Conservation (phyloP, 306 rosid species). For the Cucurbita ficifolia region DNA sequence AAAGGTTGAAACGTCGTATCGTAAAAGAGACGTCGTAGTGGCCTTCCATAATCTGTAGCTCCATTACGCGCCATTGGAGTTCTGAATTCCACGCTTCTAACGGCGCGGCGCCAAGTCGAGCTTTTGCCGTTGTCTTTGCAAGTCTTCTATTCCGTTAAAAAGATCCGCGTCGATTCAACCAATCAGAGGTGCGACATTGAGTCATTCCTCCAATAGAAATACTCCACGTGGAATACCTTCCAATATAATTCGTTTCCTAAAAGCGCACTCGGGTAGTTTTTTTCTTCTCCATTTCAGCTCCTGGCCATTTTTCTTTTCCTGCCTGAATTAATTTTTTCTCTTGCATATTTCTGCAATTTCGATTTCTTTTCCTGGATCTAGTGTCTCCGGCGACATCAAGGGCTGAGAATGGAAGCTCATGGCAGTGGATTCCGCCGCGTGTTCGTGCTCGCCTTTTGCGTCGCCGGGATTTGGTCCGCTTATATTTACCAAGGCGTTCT, state of each 20-base stretch:
- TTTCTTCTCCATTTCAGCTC: neutral
- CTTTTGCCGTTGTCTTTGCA: neutral
- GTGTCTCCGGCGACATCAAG: constrained; percentile 17
- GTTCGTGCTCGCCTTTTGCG: constrained; percentile 60
- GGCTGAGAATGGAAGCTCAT: constrained; percentile 59
- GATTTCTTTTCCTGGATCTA: constrained; percentile 13
- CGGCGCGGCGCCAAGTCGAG: neutral
- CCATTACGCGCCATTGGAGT: neutral
- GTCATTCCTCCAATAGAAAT: constrained; percentile 23
- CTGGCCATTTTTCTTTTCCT: neutral
- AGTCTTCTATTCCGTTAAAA: neutral
- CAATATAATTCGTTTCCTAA: constrained; percentile 10
- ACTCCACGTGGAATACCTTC: constrained; percentile 44
- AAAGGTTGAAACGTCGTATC: neutral
- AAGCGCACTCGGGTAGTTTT: constrained; percentile 3
- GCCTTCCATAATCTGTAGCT: neutral
- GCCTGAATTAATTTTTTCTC: neutral
- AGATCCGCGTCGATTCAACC: constrained; percentile 41
- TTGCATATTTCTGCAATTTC: neutral
- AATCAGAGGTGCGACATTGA: constrained; percentile 23
- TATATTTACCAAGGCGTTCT: constrained; percentile 93
- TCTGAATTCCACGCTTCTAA: neutral
- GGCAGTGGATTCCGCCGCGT: constrained; percentile 67
- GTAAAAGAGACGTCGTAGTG: neutral
- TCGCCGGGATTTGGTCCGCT: constrained; percentile 87